Conservation (phyloP, 1,284 basidiomycete genomes). For the Sanghuangporus weigelae region DNA sequence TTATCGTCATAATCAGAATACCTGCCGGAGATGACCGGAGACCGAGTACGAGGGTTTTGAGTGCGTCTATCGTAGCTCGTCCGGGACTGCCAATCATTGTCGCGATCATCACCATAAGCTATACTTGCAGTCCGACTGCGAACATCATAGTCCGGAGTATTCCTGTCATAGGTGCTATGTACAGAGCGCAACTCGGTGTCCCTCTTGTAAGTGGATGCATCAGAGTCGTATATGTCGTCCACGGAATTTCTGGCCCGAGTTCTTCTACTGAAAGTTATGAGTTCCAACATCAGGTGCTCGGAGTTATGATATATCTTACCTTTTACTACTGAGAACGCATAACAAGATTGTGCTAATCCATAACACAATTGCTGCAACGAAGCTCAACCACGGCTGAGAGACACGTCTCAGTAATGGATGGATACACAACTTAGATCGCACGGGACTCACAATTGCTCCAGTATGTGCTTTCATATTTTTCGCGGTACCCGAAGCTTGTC, state of each 20-base stretch:
- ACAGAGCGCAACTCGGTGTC: background rate
- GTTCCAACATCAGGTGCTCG: background rate
- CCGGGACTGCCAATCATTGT: background rate
- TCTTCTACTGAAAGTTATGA: background rate
- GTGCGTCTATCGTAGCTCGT: background rate
- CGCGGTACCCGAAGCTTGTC: background rate
- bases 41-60: background rate
- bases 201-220: background rate
- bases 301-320: background rate
- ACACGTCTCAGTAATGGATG: background rate
- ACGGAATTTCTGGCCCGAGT: background rate
- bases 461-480: conserved; percentile 2
- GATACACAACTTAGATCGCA: background rate
- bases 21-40: background rate
- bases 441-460: conserved; percentile 3
- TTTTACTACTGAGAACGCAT: background rate
- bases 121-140: background rate
- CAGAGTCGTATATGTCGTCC: background rate
- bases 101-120: background rate
- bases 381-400: conserved; percentile 4
- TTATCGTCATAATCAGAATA: background rate
- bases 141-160: background rate
- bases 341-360: conserved; percentile 2
- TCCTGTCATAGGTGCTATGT: background rate
- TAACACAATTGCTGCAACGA: conserved; percentile 1